Base-by-base conservation (phyloP, 1,284 basidiomycete genomes). In the Cryptococcus sp. region DNA sequence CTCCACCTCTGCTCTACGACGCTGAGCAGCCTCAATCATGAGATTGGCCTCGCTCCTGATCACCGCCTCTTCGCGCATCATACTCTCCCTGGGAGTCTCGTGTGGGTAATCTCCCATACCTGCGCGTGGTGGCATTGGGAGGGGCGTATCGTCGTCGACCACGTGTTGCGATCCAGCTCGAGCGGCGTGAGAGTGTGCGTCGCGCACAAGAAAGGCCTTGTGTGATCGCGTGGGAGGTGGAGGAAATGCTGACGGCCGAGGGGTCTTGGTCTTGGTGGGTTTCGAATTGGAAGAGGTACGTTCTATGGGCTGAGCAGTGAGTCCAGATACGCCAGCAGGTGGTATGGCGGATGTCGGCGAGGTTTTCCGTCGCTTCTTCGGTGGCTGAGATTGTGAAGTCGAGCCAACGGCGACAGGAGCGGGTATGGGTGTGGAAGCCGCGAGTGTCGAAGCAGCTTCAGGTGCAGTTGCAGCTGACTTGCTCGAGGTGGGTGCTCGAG, bases 41-140 rank as follows among this genome's bases (percentile, higher is more conserved):
- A 65, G 65, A 4, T 56, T 27, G 8, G 70, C 73, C 50, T 75
- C 73, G 6, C 52, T 68, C 38, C 72, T 67, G 31, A 70, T 56
- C 1, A 50, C 20, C 10, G 61, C 63, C 50, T 70, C 68, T 22
- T 62, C 47, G 25, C 68, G 50, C 11, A 71, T 17, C 47, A 70
- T 68, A 35, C 70, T 72, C 52, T 72, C 65, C 16, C 65, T 60
- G 1, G 71, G 72, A 0, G 58, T 47, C 0, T 70, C 65, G 19
- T 67, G 65, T 0, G 42, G 19, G 5, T 53, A 61, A 13, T 70
- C 69, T 10, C 70, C 72, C 70, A 72, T 67, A 20, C 70, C 70
- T 40, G 60, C 60, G 27, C 72, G 48, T 8, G 68, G 60, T 2
- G 64, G 63, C 19, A 58, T 57, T 1, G 63, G 69, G 13, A 69